Percentiles rank a stretch among this genome's conserved stretches.
These are phyloP conservation scores for Phytophthora uliginosa DNA, from an alignment of 352 stramenopile species.

Conservation along the genomic window DNA sequence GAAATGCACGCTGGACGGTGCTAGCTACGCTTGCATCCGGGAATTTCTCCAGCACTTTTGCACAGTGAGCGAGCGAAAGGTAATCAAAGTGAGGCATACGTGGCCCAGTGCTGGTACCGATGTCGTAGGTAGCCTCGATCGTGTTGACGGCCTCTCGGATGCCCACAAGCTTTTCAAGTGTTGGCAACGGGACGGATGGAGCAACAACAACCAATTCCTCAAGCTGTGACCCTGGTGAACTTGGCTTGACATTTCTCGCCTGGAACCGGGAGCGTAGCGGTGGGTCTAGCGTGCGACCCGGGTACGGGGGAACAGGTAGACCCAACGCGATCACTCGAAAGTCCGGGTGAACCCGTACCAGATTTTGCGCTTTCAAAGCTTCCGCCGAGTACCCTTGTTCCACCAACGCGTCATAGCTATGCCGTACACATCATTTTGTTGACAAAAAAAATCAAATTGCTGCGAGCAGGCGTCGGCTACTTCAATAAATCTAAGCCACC, in stretches of 20 bases:
- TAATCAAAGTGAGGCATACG: constrained; percentile 84
- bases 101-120: constrained; percentile 35
- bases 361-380: constrained; percentile 64
- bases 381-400: constrained; percentile 58
- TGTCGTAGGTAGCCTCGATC: constrained; percentile 70
- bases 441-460: not conserved
- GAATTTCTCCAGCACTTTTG: constrained; percentile 62
- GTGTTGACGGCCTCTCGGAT: constrained; percentile 79
- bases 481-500: not conserved
- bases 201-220: constrained; percentile 60
- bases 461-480: not conserved
- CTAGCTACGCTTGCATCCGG: constrained; percentile 48
- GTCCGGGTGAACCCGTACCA: constrained; percentile 90
- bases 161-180: constrained; percentile 74
- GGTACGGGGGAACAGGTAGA: constrained; percentile 89
- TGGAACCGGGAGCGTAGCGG: constrained; percentile 91
- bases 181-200: constrained; percentile 58
- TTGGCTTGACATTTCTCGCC: constrained; percentile 72
- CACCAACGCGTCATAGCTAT: constrained; percentile 73
- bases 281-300: constrained; percentile 86
- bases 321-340: constrained; percentile 96
- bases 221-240: constrained; percentile 71
- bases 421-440: not conserved
- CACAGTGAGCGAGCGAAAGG: constrained; percentile 68
- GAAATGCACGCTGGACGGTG: constrained; percentile 64